Evolutionary conservation across 164 flowering plant species (phyloP).

Genomic region (Nymphaea thermarum): DNA sequence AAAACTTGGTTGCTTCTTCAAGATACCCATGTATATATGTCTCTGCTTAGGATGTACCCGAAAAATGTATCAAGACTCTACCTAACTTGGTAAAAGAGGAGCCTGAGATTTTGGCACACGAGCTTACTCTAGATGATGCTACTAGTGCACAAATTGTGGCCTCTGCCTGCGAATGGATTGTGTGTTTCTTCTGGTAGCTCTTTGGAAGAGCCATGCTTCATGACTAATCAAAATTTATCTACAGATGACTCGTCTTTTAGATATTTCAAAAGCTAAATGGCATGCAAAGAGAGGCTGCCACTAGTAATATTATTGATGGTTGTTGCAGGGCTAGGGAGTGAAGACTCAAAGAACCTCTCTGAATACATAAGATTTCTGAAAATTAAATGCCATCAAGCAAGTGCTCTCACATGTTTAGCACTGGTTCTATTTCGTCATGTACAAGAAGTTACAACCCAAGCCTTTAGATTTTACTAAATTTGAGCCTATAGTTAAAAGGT

Average conservation of each 20-base stretch:
- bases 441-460: too few species aligned
- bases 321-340: conserved; percentile 98
- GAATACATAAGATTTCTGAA: too few species aligned
- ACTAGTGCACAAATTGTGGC: background rate
- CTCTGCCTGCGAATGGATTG: background rate
- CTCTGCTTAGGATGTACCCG: too few species aligned
- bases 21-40: too few species aligned
- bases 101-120: conserved; percentile 2
- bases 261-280: conserved; percentile 64
- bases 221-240: conserved; percentile 6
- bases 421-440: too few species aligned
- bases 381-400: too few species aligned
- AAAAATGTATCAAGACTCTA: too few species aligned
- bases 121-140: background rate
- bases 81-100: background rate
- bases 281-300: conserved; percentile 79
- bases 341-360: too few species aligned
- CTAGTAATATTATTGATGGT: conserved; percentile 70
- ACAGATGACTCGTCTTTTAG: conserved; percentile 51
- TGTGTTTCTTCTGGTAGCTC: background rate
- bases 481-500: too few species aligned
- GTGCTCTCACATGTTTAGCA: too few species aligned
- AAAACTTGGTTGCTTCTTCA: background rate
- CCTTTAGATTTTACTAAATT: too few species aligned
- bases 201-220: background rate